These are phyloP conservation scores for Cubamyces lactineus DNA, from an alignment of 768 basidiomycete species.

Conservation along the genomic window DNA sequence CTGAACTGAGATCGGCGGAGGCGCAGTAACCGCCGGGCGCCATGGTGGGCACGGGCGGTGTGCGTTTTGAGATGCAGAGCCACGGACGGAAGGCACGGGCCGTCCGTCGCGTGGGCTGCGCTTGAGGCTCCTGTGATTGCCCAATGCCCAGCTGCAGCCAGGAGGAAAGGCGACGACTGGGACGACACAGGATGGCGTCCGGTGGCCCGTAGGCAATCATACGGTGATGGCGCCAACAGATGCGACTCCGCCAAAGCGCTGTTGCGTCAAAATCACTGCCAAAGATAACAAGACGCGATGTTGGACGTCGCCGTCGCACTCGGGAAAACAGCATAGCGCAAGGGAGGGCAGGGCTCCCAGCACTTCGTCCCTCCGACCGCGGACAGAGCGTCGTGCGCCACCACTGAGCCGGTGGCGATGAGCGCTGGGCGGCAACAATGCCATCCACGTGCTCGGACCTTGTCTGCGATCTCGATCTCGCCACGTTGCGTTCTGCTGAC, in stretches of 20 bases:
- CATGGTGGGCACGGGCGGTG: not conserved
- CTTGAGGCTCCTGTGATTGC: conserved; percentile 10
- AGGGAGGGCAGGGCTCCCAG: not conserved
- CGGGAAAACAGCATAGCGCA: conserved; percentile 1
- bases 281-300: not conserved
- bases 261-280: conserved; percentile 2
- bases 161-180: not conserved
- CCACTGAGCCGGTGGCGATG: conserved; percentile 19
- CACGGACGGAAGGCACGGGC: conserved; percentile 12
- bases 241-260: not conserved
- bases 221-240: conserved; percentile 2
- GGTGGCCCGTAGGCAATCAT: not conserved
- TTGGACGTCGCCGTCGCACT: not conserved
- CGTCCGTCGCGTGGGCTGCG: conserved; percentile 6
- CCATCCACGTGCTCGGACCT: conserved; percentile 17
- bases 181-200: not conserved
- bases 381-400: not conserved
- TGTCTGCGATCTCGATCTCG: conserved; percentile 19
- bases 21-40: not conserved
- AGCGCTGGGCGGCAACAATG: conserved; percentile 20
- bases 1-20: conserved; percentile 17
- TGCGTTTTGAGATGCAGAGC: conserved; percentile 16
- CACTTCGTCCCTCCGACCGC: not conserved
- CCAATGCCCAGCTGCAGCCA: not conserved
- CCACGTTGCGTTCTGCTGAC: conserved; percentile 13